Evolutionary conservation across 1,139 yeast genomes (phyloP).

Genomic region (Protomyces pachydermus): DNA sequence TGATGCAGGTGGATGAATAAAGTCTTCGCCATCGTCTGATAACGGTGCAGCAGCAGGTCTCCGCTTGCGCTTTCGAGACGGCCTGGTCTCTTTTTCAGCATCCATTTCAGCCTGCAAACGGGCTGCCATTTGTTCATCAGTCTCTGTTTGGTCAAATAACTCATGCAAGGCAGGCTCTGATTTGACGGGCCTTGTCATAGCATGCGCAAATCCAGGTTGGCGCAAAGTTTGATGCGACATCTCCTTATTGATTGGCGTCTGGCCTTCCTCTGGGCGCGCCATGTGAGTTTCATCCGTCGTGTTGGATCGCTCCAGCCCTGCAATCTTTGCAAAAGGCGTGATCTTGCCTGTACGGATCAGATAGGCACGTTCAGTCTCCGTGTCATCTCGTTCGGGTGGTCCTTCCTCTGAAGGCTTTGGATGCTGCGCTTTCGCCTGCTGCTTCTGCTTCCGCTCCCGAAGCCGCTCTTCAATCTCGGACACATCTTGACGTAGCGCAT

Average conservation of each 20-base stretch:
- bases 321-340: constrained; percentile 82
- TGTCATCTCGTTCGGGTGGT: constrained; percentile 41
- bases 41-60: neutral
- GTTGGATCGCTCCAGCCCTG: constrained; percentile 35
- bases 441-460: constrained; percentile 33
- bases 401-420: constrained; percentile 31
- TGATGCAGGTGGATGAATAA: neutral
- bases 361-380: constrained; percentile 73
- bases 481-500: constrained; percentile 54
- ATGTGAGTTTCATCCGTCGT: constrained; percentile 7
- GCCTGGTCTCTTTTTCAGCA: neutral
- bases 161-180: neutral
- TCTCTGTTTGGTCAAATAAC: constrained; percentile 10
- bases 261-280: constrained; percentile 7
- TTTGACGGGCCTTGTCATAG: constrained; percentile 21
- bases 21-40: neutral
- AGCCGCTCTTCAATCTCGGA: constrained; percentile 61
- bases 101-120: constrained; percentile 13
- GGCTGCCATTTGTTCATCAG: constrained; percentile 22
- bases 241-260: neutral
- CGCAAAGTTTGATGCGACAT: constrained; percentile 45
- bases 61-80: constrained; percentile 15
- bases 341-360: constrained; percentile 84
- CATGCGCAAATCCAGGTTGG: constrained; percentile 43
- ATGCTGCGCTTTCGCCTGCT: constrained; percentile 27